Conservation (phyloP, 129 eudicot genomes). For the Arctium lappa region DNA sequence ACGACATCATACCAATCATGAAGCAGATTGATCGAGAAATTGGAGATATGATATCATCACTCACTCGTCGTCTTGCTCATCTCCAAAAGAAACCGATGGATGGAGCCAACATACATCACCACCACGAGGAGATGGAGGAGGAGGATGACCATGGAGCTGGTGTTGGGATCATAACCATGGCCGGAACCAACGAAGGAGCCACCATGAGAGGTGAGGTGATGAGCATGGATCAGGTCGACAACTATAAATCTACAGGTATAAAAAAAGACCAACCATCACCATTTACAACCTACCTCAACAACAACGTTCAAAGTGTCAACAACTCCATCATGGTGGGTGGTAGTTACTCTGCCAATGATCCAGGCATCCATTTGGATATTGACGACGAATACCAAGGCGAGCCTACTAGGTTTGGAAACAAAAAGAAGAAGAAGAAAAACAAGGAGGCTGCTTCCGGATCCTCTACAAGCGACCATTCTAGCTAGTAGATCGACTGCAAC, state of each 20-base stretch:
- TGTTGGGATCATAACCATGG: slow-evolving; percentile 60
- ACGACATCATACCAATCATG: slow-evolving; percentile 19
- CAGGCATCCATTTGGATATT: slow-evolving; percentile 84
- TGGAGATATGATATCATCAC: slow-evolving; percentile 50
- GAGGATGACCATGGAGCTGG: slow-evolving; percentile 34
- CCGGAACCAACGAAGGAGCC: slow-evolving; percentile 84
- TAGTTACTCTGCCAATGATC: slow-evolving; percentile 66
- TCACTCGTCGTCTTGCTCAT: slow-evolving; percentile 50
- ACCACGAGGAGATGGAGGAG: slow-evolving; percentile 26
- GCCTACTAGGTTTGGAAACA: neutral
- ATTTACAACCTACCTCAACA: slow-evolving; percentile 45
- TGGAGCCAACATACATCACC: neutral
- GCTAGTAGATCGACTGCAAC: neutral
- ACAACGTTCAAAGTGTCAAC: slow-evolving; percentile 75
- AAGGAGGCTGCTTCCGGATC: slow-evolving; percentile 20
- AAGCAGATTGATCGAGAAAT: slow-evolving; percentile 54
- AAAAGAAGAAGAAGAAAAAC: slow-evolving; percentile 34
- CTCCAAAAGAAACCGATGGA: slow-evolving; percentile 33
- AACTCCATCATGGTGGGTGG: slow-evolving; percentile 81
- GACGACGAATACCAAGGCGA: slow-evolving; percentile 32
- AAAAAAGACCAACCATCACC: slow-evolving; percentile 17
- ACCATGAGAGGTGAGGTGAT: slow-evolving; percentile 56
- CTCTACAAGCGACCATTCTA: neutral
- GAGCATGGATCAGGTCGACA: slow-evolving; percentile 5
- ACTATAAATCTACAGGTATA: neutral